These are phyloP conservation scores for Xylaria nigripes DNA, from an alignment of 495 filamentous ascomycete species.

Conservation along the genomic window DNA sequence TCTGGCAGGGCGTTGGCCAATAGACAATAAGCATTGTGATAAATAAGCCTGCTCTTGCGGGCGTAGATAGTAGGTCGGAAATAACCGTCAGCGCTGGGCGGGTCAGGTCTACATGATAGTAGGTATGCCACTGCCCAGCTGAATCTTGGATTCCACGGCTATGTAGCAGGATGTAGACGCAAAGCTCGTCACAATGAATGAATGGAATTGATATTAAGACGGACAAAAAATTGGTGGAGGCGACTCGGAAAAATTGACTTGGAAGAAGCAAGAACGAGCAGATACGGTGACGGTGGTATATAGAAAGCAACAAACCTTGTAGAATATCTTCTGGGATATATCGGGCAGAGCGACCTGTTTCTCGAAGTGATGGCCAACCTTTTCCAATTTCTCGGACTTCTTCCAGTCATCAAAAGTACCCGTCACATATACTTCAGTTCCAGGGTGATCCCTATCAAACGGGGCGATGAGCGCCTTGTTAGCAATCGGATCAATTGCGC, in stretches of 20 bases:
- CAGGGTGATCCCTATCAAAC: conserved; percentile 57
- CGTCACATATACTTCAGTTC: conserved; percentile 84
- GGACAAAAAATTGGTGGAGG: background rate
- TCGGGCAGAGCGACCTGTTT: conserved; percentile 67
- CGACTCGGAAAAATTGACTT: background rate
- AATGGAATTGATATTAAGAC: background rate
- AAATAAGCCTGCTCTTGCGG: background rate
- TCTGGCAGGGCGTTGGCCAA: background rate
- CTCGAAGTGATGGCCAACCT: conserved; percentile 59
- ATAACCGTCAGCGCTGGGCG: background rate
- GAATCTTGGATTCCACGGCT: background rate
- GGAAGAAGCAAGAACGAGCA: too few species aligned
- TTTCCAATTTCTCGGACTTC: conserved; percentile 71
- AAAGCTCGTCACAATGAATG: background rate
- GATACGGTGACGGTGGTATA: conserved; percentile 5
- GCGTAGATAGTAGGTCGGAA: background rate
- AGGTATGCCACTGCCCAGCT: background rate
- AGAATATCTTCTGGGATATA: conserved; percentile 58
- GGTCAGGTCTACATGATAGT: background rate
- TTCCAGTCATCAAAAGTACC: conserved; percentile 94
- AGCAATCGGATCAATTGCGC: conserved; percentile 4
- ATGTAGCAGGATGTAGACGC: background rate
- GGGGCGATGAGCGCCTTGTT: conserved; percentile 4
- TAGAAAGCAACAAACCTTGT: conserved; percentile 58
- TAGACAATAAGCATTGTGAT: background rate